Evolutionary conservation across 768 basidiomycete genomes (phyloP), one percentile per base, ranked within the genome.

Genomic region (Hydnomerulius pinastri): DNA sequence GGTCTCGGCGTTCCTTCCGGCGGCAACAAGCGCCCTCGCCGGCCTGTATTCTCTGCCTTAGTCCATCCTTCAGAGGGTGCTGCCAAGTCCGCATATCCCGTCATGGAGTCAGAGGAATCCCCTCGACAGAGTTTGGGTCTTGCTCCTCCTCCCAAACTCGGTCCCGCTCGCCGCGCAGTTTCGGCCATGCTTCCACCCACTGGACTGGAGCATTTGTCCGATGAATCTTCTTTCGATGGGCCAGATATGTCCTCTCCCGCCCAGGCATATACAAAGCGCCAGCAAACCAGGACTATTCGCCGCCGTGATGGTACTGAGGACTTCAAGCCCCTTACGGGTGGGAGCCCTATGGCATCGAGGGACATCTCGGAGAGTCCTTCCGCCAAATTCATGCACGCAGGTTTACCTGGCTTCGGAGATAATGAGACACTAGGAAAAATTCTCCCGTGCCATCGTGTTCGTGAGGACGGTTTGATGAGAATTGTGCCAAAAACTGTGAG

Each of bases 401-500:
- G 86, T 37, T 68, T 92, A 44, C 86, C 89, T 43, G 87, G 93
- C 0, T 97, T 95, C 69, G 90, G 95, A 13, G 92, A 93, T 59
- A 93, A 93, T 61, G 97, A 99, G 67, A 83, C 89, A 32, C 77
- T 85, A 52, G 96, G 96, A 32, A 99, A 98, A 72, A 82, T 95
- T 57, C 68, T 99, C 53, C 95, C 95, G 27, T 99, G 97, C 70
- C 87, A 92, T 65, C 83, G 87, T 43, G 95, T 97, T 41, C 85
- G 86, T 38, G 95, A 98, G 63, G 97, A 99, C 62, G 96, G 97
- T 3, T 67, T 99, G 44, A 96, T 98, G 85, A 82, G 97, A 58
- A 90, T 99, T 53, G 86, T 77, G 32, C 70, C 78, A 25, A 69
- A 82, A 55, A 98, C 94, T 54, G 93, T 97, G 61, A 65, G 83